These are phyloP conservation scores for Endoconidiophora laricicola DNA, from an alignment of 2,329 filamentous ascomycete species.

Conservation along the genomic window DNA sequence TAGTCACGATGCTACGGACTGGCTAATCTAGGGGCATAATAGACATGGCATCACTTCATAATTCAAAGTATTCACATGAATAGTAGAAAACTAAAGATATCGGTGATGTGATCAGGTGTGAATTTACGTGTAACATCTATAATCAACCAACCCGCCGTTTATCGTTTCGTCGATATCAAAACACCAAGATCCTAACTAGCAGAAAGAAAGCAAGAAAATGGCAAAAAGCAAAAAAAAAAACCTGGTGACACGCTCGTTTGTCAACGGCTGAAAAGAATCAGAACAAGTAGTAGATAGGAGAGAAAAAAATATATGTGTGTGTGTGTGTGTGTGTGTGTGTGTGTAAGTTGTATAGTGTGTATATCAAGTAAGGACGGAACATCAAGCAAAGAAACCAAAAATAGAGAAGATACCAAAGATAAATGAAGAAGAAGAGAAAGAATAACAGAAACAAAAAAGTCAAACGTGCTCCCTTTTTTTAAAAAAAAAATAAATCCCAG, in stretches of 20 bases:
- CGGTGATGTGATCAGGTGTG: too few relatives aligned
- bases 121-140: constrained; percentile 11
- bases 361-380: not conserved
- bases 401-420: not conserved
- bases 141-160: constrained; percentile 1
- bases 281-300: too few relatives aligned
- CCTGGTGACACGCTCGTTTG: not conserved
- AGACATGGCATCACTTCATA: too few relatives aligned
- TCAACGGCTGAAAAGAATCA: not conserved
- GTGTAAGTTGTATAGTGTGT: not conserved
- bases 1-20: too few relatives aligned
- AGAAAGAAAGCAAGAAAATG: not conserved
- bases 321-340: not conserved
- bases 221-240: not conserved
- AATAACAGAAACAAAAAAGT: constrained; percentile 1
- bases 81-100: too few relatives aligned
- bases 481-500: not conserved
- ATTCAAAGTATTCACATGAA: too few relatives aligned
- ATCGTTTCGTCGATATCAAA: not conserved
- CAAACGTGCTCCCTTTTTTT: constrained; percentile 6
- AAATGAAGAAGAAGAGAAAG: constrained; percentile 4
- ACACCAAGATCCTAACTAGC: not conserved
- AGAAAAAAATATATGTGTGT: not conserved
- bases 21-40: too few relatives aligned
- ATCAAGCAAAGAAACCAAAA: not conserved